Evolutionary conservation across 257 asterid genomes (phyloP).

Genomic region (Fraxinus anomala): DNA sequence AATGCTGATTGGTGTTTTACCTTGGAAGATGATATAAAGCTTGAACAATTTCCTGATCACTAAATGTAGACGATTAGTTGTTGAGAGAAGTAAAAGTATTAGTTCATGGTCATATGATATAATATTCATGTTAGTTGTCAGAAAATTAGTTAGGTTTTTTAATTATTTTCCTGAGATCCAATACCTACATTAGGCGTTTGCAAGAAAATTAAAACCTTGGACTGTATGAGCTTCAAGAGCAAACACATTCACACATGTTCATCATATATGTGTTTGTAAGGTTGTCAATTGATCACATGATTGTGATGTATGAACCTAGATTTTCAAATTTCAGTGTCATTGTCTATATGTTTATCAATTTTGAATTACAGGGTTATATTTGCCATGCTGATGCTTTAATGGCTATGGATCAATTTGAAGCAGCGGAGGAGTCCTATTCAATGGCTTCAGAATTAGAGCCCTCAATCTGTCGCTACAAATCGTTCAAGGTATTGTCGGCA

Average conservation of each 20-base stretch:
- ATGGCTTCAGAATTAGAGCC: conserved; percentile 72
- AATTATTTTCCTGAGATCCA: background rate
- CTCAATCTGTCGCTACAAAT: conserved; percentile 71
- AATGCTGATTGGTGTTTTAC: background rate
- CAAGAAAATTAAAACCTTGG: background rate
- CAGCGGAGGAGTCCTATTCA: conserved; percentile 69
- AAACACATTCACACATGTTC: background rate
- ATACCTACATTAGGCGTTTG: background rate
- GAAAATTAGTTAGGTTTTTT: background rate
- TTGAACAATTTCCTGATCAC: background rate
- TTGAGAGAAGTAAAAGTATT: conserved; percentile 1
- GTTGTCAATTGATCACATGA: conserved; percentile 15
- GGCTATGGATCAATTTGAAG: conserved; percentile 58
- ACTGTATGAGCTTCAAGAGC: conserved; percentile 10
- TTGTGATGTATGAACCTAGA: background rate
- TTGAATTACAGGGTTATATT: conserved; percentile 59
- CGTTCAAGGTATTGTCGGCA: conserved; percentile 64
- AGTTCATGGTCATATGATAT: background rate
- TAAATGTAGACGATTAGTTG: background rate
- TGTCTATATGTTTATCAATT: conserved; percentile 5
- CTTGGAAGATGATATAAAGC: conserved; percentile 14
- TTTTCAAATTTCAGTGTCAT: conserved; percentile 9
- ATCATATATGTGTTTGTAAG: background rate
- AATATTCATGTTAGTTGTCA: background rate
- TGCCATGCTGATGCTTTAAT: conserved; percentile 81